Base-by-base conservation (phyloP, 1,284 basidiomycete species). In the Cryptococcus maquisensis region DNA sequence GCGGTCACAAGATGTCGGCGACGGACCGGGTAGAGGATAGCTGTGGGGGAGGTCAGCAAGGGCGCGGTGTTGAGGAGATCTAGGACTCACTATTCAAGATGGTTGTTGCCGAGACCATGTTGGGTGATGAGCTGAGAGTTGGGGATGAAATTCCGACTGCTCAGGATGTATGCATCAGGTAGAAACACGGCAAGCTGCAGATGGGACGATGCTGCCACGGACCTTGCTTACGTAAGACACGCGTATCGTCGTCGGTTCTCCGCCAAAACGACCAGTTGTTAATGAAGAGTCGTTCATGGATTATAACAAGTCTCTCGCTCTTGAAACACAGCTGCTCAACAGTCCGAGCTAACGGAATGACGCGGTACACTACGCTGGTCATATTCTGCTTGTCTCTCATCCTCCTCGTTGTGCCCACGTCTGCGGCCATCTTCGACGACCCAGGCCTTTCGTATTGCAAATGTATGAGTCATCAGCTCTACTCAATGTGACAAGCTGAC, bases 361-460 rank as follows among this genome's bases (percentile, higher is more conserved):
- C 28, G 10, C 28, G 28, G 28, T 8, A 8, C 6, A 32, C 28
- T 32, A 32, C 4, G 7, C 28, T 32, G 5, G 6, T 32, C 10
- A 2, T 32, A 32, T 7, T 32, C 28, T 32, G 28, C 10, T 10
- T 32, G 10, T 36, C 44, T 13, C 24, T 54, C 26, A 28, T 54
- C 5, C 49, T 47, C n/a, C 40, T 55, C 8, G 13, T 28, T 3
- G 55, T 60, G 3, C 21, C 50, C 9, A 54, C 54, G 4, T 39
- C 52, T 26, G 62, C 65, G 0, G 59, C 62, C 3, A 51, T 66
- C 24, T 68, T 69, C 52, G 68, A 64, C 35, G 68, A 73, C 47
- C 64, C 69, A 2, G 65, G 62, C 8, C 52, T 72, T 21, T 72
- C 65, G 21, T 75, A 73, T 58, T 77, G 75, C 66, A 77, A 77